Base-by-base conservation (phyloP, 495 filamentous ascomycete genomes). In the Copromyces sp. region DNA sequence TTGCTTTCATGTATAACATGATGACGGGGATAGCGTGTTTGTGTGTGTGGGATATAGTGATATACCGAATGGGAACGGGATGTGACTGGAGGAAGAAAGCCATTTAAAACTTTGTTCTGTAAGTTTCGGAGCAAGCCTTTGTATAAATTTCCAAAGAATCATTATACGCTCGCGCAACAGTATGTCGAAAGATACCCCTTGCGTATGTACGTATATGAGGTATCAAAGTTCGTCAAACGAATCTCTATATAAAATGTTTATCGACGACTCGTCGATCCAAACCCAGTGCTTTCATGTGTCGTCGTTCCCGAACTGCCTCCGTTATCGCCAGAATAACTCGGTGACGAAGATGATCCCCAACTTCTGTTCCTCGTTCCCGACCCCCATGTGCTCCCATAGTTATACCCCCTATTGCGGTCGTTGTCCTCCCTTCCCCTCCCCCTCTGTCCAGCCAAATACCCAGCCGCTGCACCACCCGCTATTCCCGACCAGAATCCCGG, bases 401-500 rank as follows among this genome's bases (percentile, higher is more conserved):
- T 73, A 47, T 77, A 65, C 24, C 53, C 69, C 35, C 77, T 69
- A 71, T 77, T 77, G 73, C 79, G 79, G 71, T 76, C 73, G 74
- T 76, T 74, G 8, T 65, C 53, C 6, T 37, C 53, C 7, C 71
- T 73, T 44, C 2, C 17, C 71, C 79, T 77, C 37, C 80, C 81
- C 74, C 86, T 82, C 68, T 87, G 87, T 3, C 92, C 91, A 24
- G 92, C 88, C 44, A 87, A 76, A 79, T 94, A 95, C 7, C 81
- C 86, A 0, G 89, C 92, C 9, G 91, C 91, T 2, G 89, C 90
- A 45, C 93, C 93, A 45, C 87, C 87, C 9, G 90, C 81, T 4
- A 92, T 84, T 1, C 95, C 95, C 20, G 87, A 85, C 95, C 94
- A 97, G 78, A 97, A 97, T 0, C 95, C 95, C 4, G 95, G 94